phyloP scores from a whole-genome alignment of 108 stramenopile genomes.

The Nannochloropsis granulata region DNA sequence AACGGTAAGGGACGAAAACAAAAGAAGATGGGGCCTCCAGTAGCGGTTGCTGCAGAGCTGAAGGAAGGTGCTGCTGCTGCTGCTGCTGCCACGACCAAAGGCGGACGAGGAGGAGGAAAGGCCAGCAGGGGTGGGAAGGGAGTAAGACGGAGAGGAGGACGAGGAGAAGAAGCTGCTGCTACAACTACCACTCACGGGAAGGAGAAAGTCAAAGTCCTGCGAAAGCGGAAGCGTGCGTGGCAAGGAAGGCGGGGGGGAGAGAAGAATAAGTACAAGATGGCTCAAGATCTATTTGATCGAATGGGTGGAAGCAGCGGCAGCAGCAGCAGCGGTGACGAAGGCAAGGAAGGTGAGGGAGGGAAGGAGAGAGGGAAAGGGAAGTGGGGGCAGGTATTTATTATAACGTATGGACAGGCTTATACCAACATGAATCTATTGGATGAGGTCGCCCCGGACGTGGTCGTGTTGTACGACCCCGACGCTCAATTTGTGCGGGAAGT shows the following conservation, averaged over 20 bases:
- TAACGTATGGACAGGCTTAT: neutral
- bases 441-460: conserved; percentile 58
- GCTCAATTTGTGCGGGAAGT: conserved; percentile 62
- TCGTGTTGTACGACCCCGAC: conserved; percentile 78
- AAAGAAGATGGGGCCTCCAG: neutral
- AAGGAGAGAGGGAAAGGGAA: neutral
- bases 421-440: conserved; percentile 44
- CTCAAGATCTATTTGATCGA: neutral
- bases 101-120: neutral
- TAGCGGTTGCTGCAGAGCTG: too few relatives aligned
- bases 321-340: neutral
- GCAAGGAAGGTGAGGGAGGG: neutral
- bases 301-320: neutral
- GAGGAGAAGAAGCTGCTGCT: neutral
- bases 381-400: neutral
- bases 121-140: neutral
- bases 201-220: too few relatives aligned
- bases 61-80: neutral
- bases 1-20: neutral
- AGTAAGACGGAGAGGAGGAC: neutral
- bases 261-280: neutral
- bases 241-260: neutral
- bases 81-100: too few relatives aligned
- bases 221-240: too few relatives aligned
- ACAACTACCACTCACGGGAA: too few relatives aligned